These are phyloP conservation scores for Phalaenopsis aphrodite DNA, from an alignment of 106 monocot species.

Conservation along the genomic window DNA sequence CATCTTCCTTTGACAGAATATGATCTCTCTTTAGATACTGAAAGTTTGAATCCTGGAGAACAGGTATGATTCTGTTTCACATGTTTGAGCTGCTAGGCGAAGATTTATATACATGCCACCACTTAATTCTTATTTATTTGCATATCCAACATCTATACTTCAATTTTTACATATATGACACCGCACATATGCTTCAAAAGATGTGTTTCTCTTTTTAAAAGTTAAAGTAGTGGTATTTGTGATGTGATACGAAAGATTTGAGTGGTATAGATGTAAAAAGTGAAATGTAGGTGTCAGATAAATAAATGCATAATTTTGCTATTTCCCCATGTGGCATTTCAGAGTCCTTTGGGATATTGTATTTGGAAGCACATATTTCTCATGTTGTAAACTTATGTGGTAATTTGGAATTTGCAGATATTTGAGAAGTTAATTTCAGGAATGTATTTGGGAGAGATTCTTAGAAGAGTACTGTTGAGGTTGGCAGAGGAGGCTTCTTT, in stretches of 20 bases:
- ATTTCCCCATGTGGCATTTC: background rate
- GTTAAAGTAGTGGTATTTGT: too few relatives aligned
- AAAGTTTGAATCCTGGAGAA: slow-evolving; percentile 90
- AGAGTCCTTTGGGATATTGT: background rate
- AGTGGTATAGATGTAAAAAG: too few relatives aligned
- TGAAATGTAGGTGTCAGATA: too few relatives aligned
- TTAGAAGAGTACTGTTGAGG: slow-evolving; percentile 70
- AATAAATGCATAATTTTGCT: background rate
- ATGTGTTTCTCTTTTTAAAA: too few relatives aligned
- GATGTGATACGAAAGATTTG: too few relatives aligned
- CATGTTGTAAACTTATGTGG: background rate
- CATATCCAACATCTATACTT: too few relatives aligned
- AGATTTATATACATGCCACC: too few relatives aligned
- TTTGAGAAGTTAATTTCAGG: slow-evolving; percentile 92
- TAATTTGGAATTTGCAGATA: slow-evolving; percentile 33
- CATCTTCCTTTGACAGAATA: slow-evolving; percentile 82
- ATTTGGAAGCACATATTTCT: background rate
- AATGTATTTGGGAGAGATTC: slow-evolving; percentile 95
- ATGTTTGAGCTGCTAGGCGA: background rate
- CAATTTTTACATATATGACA: too few relatives aligned
- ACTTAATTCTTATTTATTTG: too few relatives aligned
- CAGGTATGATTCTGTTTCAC: slow-evolving; percentile 44
- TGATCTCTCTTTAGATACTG: slow-evolving; percentile 64
- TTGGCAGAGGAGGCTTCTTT: slow-evolving; percentile 77
- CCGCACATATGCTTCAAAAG: too few relatives aligned